Percentiles rank a stretch among this genome's conserved stretches.
Conservation (phyloP, 1,139 yeast genomes). For the Diutina scorzettiae region DNA sequence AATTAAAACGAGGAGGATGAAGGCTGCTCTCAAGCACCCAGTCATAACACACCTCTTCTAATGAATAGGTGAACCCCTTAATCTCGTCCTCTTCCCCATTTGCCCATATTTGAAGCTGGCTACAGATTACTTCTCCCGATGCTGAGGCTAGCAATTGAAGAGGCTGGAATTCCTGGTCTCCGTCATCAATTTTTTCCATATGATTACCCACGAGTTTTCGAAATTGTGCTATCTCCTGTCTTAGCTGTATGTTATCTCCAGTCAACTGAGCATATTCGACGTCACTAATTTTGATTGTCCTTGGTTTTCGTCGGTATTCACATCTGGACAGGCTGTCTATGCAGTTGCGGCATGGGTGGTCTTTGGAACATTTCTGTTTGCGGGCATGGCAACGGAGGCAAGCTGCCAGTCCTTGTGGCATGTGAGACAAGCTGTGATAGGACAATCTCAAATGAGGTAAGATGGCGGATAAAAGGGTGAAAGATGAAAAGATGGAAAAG, state of each 20-base stretch:
- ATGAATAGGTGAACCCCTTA: not conserved
- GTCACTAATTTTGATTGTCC: not conserved
- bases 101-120: not conserved
- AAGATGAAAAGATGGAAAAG: too few species aligned
- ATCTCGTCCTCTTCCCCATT: not conserved
- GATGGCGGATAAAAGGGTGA: too few species aligned
- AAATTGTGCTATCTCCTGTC: not conserved
- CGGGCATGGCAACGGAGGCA: constrained; percentile 1
- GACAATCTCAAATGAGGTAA: too few species aligned
- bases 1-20: too few species aligned
- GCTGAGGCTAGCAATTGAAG: not conserved
- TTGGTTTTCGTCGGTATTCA: not conserved
- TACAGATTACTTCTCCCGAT: not conserved
- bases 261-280: not conserved
- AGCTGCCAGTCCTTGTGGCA: not conserved
- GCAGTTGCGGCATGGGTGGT: constrained; percentile 1
- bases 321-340: not conserved
- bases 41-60: not conserved
- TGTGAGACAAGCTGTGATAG: too few species aligned
- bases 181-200: not conserved
- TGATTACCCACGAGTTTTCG: not conserved
- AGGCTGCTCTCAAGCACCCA: not conserved
- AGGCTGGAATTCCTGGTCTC: not conserved
- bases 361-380: not conserved
- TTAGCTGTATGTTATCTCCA: not conserved